These are phyloP conservation scores for Chlorella sp. DNA, from an alignment of 139 green algal species.

Conservation along the genomic window DNA sequence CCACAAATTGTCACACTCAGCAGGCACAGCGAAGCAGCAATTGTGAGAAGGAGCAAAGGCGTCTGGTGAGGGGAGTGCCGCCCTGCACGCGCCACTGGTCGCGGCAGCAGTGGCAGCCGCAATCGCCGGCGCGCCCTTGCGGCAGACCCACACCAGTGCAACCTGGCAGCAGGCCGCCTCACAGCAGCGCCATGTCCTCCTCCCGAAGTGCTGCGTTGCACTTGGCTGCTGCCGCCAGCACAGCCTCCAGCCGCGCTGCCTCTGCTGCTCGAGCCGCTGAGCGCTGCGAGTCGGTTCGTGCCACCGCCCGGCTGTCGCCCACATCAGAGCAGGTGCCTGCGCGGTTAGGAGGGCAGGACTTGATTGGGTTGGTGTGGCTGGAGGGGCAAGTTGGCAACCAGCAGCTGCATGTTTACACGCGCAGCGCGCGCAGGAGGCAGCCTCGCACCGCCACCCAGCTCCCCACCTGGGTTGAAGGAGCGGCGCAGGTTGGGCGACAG, in stretches of 20 bases:
- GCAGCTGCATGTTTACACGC: not conserved
- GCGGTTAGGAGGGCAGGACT: too few relatives aligned
- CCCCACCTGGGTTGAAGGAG: constrained; percentile 4
- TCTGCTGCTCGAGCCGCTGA: not conserved
- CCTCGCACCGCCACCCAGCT: not conserved
- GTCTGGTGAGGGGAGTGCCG: too few relatives aligned
- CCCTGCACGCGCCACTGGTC: too few relatives aligned
- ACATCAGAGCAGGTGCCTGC: not conserved
- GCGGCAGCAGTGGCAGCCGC: too few relatives aligned
- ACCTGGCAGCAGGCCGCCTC: not conserved
- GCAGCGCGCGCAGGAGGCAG: too few relatives aligned
- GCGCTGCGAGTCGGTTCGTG: not conserved
- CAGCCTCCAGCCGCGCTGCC: constrained; percentile 17
- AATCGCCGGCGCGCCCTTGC: too few relatives aligned
- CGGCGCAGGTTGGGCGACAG: constrained; percentile 90
- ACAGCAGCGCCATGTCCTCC: constrained; percentile 31
- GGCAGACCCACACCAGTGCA: too few relatives aligned
- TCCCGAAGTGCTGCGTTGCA: constrained; percentile 24
- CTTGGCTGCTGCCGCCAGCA: constrained; percentile 23
- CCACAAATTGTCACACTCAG: too few relatives aligned
- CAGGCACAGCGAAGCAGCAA: too few relatives aligned
- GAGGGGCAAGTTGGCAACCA: not conserved
- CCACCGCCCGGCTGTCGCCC: not conserved
- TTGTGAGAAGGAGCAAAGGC: too few relatives aligned
- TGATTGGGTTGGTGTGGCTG: too few relatives aligned